Evolutionary conservation across 441 rosid species (phyloP), one percentile per base, ranked within the genome.

Genomic region (Sinapis alba): DNA sequence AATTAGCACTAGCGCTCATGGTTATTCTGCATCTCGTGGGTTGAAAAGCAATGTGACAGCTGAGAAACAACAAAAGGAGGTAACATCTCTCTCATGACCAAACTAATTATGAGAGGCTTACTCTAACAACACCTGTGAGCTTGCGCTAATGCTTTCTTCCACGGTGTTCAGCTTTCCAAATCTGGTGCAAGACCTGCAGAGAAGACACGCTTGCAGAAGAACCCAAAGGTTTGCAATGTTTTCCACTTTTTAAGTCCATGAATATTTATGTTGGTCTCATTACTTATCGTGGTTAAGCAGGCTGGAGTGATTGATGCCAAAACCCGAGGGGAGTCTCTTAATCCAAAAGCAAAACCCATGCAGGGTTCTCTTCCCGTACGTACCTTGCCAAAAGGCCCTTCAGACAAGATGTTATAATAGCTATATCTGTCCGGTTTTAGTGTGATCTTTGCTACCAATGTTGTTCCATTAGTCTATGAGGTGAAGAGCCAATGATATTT

Each of bases 21-120:
- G 65, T 77, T 12, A 12, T 38, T 87, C 86, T 16, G 76, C 90
- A 74, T 81, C 90, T 71, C 77, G 73, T 74, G 84, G 88, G 72
- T 27, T 72, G 65, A 88, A 78, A 86, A 84, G 74, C 50, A 80
- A 83, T 65, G 89, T 79, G 59, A 80, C 64, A 38, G 51, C 68
- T 6, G 87, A 81, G 73, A 89, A 82, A 80, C 82, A 80, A 78
- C 82, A 79, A 74, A 87, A 81, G 74, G 92, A 84, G 93, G 98
- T 91, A 82, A 47, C 32, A 2, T 34, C 18, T 61, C 53, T 68
- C 74, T 68, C 77, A 28, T 56, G 71, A 63, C 2, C 67, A 45
- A 73, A 8, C 51, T 20, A 41, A 61, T 66, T 20, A 3, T 54
- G 20, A 21, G 7, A 34, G 30, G 19, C 51, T 36, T 36, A 61